Conservation (phyloP, 768 basidiomycete genomes). For the Macrolepiota dolichaula region DNA sequence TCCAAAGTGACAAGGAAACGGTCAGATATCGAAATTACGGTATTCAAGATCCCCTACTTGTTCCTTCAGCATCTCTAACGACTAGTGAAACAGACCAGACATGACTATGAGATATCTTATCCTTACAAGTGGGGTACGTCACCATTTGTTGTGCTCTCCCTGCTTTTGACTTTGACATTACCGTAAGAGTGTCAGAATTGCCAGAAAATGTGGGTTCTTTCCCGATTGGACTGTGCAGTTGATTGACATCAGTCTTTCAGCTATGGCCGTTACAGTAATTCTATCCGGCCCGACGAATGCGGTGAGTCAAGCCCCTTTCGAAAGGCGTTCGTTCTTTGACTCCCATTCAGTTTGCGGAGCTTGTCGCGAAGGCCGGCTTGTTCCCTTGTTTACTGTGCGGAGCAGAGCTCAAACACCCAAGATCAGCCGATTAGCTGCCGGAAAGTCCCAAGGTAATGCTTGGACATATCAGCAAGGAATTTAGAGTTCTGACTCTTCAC, state of each 20-base stretch:
- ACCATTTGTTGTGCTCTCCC: neutral
- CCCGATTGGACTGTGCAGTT: neutral
- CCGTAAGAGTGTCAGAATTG: conserved; percentile 62
- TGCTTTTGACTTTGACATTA: conserved; percentile 8
- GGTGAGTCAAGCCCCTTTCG: conserved; percentile 36
- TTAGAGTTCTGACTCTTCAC: neutral
- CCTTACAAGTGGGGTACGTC: conserved; percentile 71
- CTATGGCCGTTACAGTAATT: conserved; percentile 74
- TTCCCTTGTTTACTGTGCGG: conserved; percentile 45
- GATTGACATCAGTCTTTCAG: conserved; percentile 29
- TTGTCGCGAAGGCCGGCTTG: conserved; percentile 57
- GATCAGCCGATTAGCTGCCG: conserved; percentile 41
- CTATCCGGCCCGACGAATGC: conserved; percentile 62
- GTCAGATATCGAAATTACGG: conserved; percentile 71
- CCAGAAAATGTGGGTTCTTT: conserved; percentile 49
- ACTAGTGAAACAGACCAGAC: conserved; percentile 48
- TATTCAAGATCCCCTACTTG: conserved; percentile 21
- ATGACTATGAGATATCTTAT: conserved; percentile 74
- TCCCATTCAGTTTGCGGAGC: conserved; percentile 56
- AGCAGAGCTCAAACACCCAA: conserved; percentile 31
- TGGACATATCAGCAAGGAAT: neutral
- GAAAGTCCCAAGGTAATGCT: conserved; percentile 40
- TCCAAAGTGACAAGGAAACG: conserved; percentile 62
- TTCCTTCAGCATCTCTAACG: neutral
- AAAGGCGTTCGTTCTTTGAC: neutral